Percentiles rank a stretch among this genome's conserved stretches.
Evolutionary conservation across 768 basidiomycete species (phyloP).

Genomic region (Pholiota microspora): DNA sequence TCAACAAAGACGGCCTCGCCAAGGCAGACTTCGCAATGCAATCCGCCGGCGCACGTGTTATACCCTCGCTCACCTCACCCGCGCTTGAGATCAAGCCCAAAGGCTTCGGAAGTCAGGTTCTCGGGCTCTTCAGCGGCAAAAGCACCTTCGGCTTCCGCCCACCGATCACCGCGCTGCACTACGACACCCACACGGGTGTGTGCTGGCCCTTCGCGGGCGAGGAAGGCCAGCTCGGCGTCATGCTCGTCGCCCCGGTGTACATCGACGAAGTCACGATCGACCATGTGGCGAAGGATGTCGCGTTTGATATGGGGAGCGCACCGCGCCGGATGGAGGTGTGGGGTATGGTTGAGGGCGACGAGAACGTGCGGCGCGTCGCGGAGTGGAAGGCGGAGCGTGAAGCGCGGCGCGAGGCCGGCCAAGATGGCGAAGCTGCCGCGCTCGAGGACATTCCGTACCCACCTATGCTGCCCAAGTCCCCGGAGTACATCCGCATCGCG

Average conservation of each 20-base stretch:
- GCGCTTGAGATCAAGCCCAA: slow-evolving; percentile 67
- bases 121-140: slow-evolving; percentile 59
- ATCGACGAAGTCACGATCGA: slow-evolving; percentile 84
- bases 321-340: slow-evolving; percentile 89
- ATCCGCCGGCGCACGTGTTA: slow-evolving; percentile 76
- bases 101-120: slow-evolving; percentile 43
- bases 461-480: slow-evolving; percentile 40
- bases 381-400: slow-evolving; percentile 45
- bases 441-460: slow-evolving; percentile 41
- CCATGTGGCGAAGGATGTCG: slow-evolving; percentile 81
- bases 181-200: slow-evolving; percentile 76
- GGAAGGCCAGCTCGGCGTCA: slow-evolving; percentile 80
- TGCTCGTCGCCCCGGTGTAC: slow-evolving; percentile 69
- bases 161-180: slow-evolving; percentile 85
- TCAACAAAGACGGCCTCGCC: slow-evolving; percentile 75
- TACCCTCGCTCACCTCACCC: slow-evolving; percentile 81
- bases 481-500: slow-evolving; percentile 63
- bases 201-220: slow-evolving; percentile 92
- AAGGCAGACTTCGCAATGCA: slow-evolving; percentile 84
- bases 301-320: slow-evolving; percentile 77
- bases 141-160: slow-evolving; percentile 70
- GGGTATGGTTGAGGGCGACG: slow-evolving; percentile 80
- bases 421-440: slow-evolving; percentile 17
- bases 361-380: slow-evolving; percentile 61
- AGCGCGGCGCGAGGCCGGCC: slow-evolving; percentile 21